Evolutionary conservation across 139 green algal species (phyloP).

Genomic region (Asterochloris sp.): DNA sequence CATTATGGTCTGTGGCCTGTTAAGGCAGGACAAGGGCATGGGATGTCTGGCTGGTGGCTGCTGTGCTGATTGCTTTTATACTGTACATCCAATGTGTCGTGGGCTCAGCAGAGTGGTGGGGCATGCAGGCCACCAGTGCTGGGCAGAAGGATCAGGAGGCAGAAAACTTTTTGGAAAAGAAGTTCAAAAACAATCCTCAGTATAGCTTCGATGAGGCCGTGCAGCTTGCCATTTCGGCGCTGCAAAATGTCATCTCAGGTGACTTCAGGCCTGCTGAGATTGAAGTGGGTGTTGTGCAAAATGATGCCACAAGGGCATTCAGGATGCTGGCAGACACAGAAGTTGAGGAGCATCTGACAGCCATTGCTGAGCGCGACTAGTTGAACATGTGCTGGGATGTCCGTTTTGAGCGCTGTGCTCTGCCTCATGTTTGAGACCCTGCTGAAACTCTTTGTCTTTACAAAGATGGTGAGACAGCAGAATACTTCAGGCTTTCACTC

Average conservation of each 20-base stretch:
- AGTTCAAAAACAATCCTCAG: conserved; percentile 65
- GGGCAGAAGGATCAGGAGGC: conserved; percentile 97
- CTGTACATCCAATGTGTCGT: no score
- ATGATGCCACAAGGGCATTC: conserved; percentile 51
- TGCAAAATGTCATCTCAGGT: conserved; percentile 92
- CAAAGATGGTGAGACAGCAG: no score
- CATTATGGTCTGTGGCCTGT: no score
- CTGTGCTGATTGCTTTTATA: no score
- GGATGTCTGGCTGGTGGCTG: no score
- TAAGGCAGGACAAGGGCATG: no score
- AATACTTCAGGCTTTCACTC: no score
- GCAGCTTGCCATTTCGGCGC: conserved; percentile 77
- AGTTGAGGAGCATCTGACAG: conserved; percentile 84
- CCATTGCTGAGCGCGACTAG: conserved; percentile 88
- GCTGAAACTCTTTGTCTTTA: no score
- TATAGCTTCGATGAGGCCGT: conserved; percentile 69
- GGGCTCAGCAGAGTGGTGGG: neutral
- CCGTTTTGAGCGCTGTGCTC: no score
- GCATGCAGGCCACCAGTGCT: conserved; percentile 67
- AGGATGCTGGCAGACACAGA: conserved; percentile 64
- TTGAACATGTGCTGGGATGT: no score
- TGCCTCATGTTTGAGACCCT: no score
- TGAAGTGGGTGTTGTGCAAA: conserved; percentile 77
- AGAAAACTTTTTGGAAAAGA: conserved; percentile 95
- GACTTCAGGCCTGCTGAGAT: conserved; percentile 96